Evolutionary conservation across 306 rosid genomes (phyloP), one percentile per base, ranked within the genome.

Genomic region (Potentilla sterilis): DNA sequence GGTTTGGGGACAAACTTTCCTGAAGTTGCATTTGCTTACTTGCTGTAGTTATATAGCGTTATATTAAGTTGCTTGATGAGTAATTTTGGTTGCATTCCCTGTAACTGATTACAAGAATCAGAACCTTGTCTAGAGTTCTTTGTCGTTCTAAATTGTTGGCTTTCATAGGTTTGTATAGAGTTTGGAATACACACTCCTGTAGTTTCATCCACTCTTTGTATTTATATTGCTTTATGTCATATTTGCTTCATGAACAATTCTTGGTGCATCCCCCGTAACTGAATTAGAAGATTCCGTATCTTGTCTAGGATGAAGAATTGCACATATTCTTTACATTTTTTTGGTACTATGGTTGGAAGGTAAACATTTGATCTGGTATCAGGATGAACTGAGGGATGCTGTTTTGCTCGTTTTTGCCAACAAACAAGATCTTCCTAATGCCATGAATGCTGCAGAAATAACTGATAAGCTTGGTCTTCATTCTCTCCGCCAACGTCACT

Each of bases 401-500:
- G 98, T 93, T 83, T 81, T 93, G 89, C 98, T 93, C 72, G 98
- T 93, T 75, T 90, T 93, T 85, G 98, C 98, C 83, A 93, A 93
- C 92, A 93, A 93, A 84, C 96, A 93, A 93, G 98, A 94, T 94
- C 95, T 94, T 85, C 98, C 98, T 5, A 91, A 91, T 88, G 98
- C 97, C 70, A 94, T 92, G 98, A 94, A 87, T 88, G 98, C 98
- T 78, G 97, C 97, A 71, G 97, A 94, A 88, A 94, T 94, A 79
- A 91, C 97, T 41, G 97, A 91, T 87, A 91, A 94, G 88, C 98
- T 94, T 73, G 98, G 96, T 75, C 95, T 94, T 84, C 93, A 91
- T 79, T 94, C 98, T 83, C 96, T 94, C 72, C 96, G 95, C 69
- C 97, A 94, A 78, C 97, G 97, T 86, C 97, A 94, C 89, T 94